Conservation (phyloP, 768 basidiomycete genomes). For the Collybia mongolica region DNA sequence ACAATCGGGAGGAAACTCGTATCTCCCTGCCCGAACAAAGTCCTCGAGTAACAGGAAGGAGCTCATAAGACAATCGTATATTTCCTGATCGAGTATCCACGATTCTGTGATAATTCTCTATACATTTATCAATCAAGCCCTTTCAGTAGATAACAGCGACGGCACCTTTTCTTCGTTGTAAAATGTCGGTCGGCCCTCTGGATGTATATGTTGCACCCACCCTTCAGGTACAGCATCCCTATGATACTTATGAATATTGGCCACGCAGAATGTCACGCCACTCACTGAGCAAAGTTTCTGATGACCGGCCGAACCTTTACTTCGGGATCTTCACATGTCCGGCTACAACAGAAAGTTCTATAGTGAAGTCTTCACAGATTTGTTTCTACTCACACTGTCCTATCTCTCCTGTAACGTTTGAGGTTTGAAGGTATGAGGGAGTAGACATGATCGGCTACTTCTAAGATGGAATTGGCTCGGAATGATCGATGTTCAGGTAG, state of each 20-base stretch:
- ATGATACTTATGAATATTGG: not conserved
- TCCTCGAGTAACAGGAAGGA: conserved; percentile 6
- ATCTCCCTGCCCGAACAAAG: conserved; percentile 13
- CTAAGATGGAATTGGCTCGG: too few relatives aligned
- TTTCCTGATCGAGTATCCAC: conserved; percentile 27
- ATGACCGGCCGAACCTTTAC: not conserved
- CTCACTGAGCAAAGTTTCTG: not conserved
- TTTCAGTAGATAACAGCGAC: too few relatives aligned
- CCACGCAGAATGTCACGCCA: not conserved
- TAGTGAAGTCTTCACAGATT: too few relatives aligned
- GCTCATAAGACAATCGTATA: conserved; percentile 20
- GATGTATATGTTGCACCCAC: conserved; percentile 27
- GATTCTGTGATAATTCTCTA: conserved; percentile 42
- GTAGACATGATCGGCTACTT: too few relatives aligned
- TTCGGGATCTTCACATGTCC: not conserved
- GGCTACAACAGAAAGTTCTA: too few relatives aligned
- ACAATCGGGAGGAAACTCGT: conserved; percentile 18
- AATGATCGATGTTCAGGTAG: too few relatives aligned
- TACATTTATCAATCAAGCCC: not conserved
- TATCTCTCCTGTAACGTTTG: too few relatives aligned
- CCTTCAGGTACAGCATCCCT: conserved; percentile 12
- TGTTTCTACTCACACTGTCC: too few relatives aligned
- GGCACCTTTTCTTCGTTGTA: conserved; percentile 28
- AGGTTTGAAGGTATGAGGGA: too few relatives aligned
- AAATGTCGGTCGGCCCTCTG: conserved; percentile 30